Conservation (phyloP, 495 filamentous ascomycete genomes). For the Glutinoglossum americanum region DNA sequence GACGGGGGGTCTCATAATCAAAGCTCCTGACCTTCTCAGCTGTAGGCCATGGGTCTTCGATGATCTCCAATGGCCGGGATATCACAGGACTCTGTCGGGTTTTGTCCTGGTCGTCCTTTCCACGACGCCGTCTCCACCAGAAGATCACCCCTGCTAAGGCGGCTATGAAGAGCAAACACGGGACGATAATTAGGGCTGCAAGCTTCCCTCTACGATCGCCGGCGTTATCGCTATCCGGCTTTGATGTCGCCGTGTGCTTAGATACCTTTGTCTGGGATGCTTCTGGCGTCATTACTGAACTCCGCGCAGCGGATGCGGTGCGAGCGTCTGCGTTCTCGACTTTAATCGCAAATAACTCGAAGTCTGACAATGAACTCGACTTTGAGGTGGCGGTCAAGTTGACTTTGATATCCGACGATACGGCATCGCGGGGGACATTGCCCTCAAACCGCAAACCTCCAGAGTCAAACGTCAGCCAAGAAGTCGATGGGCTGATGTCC, state of each 20-base stretch:
- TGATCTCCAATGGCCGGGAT: not conserved
- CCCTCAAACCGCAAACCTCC: slow-evolving; percentile 36
- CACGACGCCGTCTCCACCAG: not conserved
- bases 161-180: not conserved
- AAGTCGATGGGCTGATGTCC: slow-evolving; percentile 24
- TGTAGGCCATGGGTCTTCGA: not conserved
- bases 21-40: not conserved
- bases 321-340: slow-evolving; percentile 11
- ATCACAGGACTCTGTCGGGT: not conserved
- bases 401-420: slow-evolving; percentile 23
- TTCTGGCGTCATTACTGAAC: not conserved
- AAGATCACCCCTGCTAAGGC: not conserved
- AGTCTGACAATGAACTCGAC: slow-evolving; percentile 20
- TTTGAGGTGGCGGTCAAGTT: slow-evolving; percentile 28
- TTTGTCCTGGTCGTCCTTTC: not conserved
- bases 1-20: not conserved
- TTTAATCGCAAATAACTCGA: slow-evolving; percentile 27
- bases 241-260: not conserved
- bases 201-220: not conserved
- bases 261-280: not conserved
- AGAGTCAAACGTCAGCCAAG: slow-evolving; percentile 49
- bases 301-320: not conserved
- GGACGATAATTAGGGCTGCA: not conserved
- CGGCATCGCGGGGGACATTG: slow-evolving; percentile 29
- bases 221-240: no score